phyloP scores from a whole-genome alignment of 257 asterid species.

The Osmanthus fragrans region DNA sequence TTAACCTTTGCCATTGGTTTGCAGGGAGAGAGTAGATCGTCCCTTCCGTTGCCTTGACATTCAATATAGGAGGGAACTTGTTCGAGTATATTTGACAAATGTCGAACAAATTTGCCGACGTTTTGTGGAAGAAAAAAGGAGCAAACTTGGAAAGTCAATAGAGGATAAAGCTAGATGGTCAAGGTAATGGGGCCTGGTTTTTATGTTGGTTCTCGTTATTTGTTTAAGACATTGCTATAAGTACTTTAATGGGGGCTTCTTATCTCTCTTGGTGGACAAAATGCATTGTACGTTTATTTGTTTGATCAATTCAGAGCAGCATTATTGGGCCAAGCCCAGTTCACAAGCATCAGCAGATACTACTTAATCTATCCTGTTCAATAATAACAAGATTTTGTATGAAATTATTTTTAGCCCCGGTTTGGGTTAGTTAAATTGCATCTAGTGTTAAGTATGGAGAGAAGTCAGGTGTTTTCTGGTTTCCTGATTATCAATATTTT shows the following conservation, averaged over 20 bases:
- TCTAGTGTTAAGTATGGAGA: neutral
- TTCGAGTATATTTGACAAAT: slow-evolving; percentile 82
- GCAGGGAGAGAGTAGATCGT: slow-evolving; percentile 88
- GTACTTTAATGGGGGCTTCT: neutral
- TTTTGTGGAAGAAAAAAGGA: slow-evolving; percentile 76
- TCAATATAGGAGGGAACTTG: slow-evolving; percentile 90
- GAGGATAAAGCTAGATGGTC: slow-evolving; percentile 90
- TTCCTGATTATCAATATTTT: neutral
- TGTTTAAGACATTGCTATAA: neutral
- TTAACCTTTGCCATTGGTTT: slow-evolving; percentile 22
- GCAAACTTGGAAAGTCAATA: slow-evolving; percentile 74
- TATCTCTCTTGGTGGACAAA: neutral
- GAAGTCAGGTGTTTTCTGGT: neutral
- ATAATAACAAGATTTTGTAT: neutral
- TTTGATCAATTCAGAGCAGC: slow-evolving; percentile 4
- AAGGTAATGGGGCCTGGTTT: slow-evolving; percentile 51
- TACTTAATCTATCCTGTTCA: neutral
- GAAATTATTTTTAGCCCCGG: neutral
- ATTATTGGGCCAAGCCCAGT: neutral
- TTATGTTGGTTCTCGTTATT: neutral
- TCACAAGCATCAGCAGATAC: neutral
- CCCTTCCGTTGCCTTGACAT: slow-evolving; percentile 93
- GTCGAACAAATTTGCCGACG: slow-evolving; percentile 93
- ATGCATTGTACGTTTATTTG: neutral
- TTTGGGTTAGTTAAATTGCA: neutral